These are phyloP conservation scores for Scedosporium apiospermum DNA, from an alignment of 2,329 filamentous ascomycete genomes.

Conservation along the genomic window DNA sequence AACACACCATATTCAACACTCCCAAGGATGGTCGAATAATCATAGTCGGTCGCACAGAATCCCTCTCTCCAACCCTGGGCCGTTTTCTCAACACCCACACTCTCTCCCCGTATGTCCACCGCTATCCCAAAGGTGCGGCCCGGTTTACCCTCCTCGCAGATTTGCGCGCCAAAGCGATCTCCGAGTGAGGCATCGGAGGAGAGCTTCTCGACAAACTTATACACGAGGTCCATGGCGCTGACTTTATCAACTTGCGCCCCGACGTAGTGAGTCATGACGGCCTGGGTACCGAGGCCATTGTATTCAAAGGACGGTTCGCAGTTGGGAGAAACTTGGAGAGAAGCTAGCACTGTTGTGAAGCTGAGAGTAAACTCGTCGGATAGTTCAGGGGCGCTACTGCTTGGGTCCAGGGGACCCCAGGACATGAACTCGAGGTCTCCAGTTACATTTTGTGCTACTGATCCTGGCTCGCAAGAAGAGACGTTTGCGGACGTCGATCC, in stretches of 20 bases:
- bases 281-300: neutral
- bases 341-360: neutral
- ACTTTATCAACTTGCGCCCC: neutral
- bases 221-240: neutral
- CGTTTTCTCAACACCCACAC: neutral
- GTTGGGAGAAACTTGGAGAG: neutral
- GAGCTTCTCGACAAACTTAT: neutral
- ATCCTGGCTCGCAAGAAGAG: neutral
- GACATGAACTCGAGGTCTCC: neutral
- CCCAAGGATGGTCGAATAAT: neutral
- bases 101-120: neutral
- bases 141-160: neutral
- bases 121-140: neutral
- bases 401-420: neutral
- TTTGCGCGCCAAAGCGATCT: neutral
- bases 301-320: neutral
- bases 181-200: neutral
- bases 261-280: neutral
- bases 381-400: neutral
- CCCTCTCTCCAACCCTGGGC: neutral
- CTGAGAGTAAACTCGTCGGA: neutral
- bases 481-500: neutral
- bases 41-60: neutral
- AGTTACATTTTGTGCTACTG: neutral
- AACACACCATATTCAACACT: neutral